phyloP scores from a whole-genome alignment of 257 asterid species.

The Salvia miltiorrhiza region DNA sequence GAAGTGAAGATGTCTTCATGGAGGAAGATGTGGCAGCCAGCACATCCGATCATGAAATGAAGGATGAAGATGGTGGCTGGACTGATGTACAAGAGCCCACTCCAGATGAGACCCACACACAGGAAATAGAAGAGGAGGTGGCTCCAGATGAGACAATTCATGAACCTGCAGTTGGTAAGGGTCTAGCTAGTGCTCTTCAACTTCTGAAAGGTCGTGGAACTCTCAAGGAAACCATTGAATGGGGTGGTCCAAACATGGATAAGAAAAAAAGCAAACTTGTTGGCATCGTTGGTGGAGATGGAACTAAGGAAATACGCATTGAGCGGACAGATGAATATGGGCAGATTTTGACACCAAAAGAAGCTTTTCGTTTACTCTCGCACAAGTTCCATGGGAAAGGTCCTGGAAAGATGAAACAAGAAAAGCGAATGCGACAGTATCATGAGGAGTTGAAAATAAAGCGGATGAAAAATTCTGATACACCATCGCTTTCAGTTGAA shows the following conservation, averaged over 20 bases:
- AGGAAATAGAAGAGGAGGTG: constrained; percentile 55
- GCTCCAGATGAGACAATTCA: constrained; percentile 75
- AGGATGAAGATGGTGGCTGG: constrained; percentile 58
- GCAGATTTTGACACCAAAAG: constrained; percentile 87
- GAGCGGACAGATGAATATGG: constrained; percentile 97
- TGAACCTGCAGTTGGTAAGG: constrained; percentile 84
- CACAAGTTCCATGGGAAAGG: constrained; percentile 98
- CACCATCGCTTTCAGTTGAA: no score
- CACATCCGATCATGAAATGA: constrained; percentile 49
- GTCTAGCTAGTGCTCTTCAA: no score
- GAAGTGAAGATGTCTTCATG: constrained; percentile 84
- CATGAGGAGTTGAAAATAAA: constrained; percentile 85
- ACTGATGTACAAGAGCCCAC: constrained; percentile 56
- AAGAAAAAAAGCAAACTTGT: constrained; percentile 93
- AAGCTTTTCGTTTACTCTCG: constrained; percentile 80
- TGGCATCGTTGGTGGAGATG: constrained; percentile 63
- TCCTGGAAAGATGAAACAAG: constrained; percentile 94
- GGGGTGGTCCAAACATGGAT: constrained; percentile 99
- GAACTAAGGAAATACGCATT: constrained; percentile 69
- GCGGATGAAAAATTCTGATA: no score
- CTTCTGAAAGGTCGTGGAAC: constrained; percentile 86
- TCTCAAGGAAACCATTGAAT: constrained; percentile 83
- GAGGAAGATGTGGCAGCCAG: constrained; percentile 45
- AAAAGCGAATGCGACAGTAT: constrained; percentile 88
- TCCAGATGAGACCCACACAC: no score